Conservation (phyloP, 257 asterid genomes). For the Nicotiana benthamiana region DNA sequence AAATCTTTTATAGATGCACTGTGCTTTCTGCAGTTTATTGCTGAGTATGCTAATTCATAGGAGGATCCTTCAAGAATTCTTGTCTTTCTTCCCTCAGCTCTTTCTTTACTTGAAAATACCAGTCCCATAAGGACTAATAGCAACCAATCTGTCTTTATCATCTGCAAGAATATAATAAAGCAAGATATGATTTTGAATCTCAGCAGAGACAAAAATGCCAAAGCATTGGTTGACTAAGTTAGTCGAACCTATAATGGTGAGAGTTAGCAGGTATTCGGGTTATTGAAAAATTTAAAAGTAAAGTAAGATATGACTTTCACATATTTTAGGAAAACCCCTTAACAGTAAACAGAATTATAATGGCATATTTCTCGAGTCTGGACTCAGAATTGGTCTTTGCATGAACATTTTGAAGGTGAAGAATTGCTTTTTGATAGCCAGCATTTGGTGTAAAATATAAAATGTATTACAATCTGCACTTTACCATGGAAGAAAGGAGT, state of each 20-base stretch:
- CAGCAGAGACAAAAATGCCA: not conserved
- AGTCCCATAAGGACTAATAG: conserved; percentile 21
- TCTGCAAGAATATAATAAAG: conserved; percentile 12
- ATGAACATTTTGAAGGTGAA: not conserved
- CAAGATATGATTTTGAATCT: not conserved
- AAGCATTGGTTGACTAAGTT: not conserved
- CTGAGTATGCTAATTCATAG: conserved; percentile 41
- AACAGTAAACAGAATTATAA: too few relatives aligned
- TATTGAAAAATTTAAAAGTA: not conserved
- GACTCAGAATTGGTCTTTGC: too few relatives aligned
- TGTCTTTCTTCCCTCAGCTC: conserved; percentile 23
- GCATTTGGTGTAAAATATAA: not conserved
- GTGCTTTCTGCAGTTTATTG: conserved; percentile 73
- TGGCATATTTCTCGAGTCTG: too few relatives aligned
- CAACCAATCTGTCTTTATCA: conserved; percentile 9
- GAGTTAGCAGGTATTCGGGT: not conserved
- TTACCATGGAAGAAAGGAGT: not conserved
- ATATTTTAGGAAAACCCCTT: not conserved
- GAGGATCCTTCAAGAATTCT: not conserved
- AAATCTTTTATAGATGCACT: conserved; percentile 68
- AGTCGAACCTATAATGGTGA: not conserved
- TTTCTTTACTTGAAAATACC: not conserved
- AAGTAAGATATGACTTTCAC: not conserved
- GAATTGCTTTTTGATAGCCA: not conserved
- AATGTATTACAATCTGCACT: not conserved